phyloP scores from a whole-genome alignment of 163 green algal genomes.

The Chloromonas sp. region DNA sequence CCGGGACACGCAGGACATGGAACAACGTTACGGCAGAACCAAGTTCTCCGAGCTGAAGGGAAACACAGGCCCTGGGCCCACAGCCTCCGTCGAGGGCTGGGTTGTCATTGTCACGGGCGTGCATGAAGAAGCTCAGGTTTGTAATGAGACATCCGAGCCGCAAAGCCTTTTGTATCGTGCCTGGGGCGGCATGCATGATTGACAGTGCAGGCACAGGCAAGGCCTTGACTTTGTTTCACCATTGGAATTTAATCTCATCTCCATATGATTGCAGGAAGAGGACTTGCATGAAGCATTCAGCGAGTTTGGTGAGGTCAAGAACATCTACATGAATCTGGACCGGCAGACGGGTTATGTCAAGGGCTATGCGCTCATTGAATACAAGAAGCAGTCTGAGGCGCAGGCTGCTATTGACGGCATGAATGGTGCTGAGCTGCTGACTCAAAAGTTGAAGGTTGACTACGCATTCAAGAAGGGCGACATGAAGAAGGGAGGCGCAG shows the following conservation, averaged over 20 bases:
- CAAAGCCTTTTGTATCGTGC: no score
- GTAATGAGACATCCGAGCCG: neutral
- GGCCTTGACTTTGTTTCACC: no score
- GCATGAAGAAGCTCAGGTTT: constrained; percentile 77
- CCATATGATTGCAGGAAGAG: constrained; percentile 58
- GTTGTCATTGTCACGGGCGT: constrained; percentile 87
- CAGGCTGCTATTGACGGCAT: constrained; percentile 74
- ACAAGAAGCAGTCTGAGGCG: constrained; percentile 73
- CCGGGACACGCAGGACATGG: constrained; percentile 21
- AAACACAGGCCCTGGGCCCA: constrained; percentile 25
- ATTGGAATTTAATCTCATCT: no score
- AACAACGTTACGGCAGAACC: constrained; percentile 32
- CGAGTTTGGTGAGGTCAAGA: constrained; percentile 90
- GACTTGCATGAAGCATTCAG: constrained; percentile 86
- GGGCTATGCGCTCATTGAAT: constrained; percentile 93
- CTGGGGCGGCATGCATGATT: no score
- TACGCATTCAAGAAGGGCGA: constrained; percentile 13
- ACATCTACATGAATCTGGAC: constrained; percentile 94
- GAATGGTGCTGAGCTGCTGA: constrained; percentile 75
- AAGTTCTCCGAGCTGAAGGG: constrained; percentile 40
- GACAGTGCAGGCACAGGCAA: no score
- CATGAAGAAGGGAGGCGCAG: neutral
- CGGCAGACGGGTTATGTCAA: constrained; percentile 87
- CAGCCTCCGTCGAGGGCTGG: constrained; percentile 85
- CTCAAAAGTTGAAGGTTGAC: constrained; percentile 43